Percentiles rank a stretch among this genome's conserved stretches.
phyloP scores from a whole-genome alignment of 148 eudicot genomes.

The Tetragonia tetragonoides region DNA sequence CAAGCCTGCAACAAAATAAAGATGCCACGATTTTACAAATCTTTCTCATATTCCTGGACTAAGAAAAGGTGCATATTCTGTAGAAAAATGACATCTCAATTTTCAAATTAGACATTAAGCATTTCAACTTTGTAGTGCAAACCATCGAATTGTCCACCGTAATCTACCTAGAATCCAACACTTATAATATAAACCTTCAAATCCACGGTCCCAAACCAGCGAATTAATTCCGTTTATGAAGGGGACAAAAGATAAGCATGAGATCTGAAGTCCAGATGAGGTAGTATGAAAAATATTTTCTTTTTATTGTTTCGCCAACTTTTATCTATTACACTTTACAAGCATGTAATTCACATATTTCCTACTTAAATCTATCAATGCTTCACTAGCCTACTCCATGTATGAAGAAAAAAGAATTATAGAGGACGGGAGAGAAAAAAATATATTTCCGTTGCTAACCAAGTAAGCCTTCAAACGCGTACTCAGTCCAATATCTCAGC shows the following conservation, averaged over 20 bases:
- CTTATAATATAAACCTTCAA: neutral
- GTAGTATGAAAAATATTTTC: neutral
- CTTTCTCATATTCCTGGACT: neutral
- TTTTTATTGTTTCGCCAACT: conserved; percentile 24
- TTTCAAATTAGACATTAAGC: neutral
- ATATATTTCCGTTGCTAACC: conserved; percentile 15
- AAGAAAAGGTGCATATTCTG: too few species aligned
- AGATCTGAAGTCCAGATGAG: neutral
- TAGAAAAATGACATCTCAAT: neutral
- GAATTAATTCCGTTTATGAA: neutral
- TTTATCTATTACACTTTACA: conserved; percentile 34
- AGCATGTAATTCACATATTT: conserved; percentile 27
- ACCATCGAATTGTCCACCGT: neutral
- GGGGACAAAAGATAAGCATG: neutral
- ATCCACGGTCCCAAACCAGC: neutral
- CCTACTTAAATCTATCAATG: conserved; percentile 17
- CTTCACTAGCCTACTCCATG: conserved; percentile 27
- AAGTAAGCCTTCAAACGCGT: conserved; percentile 13
- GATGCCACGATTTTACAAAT: too few species aligned
- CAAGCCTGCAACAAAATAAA: too few species aligned
- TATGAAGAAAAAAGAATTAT: conserved; percentile 31
- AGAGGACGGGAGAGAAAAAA: conserved; percentile 2
- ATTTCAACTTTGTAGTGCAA: neutral
- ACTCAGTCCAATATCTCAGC: conserved; percentile 53
- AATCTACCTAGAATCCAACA: neutral